A percentile compares a stretch with the other conserved stretches of the same genome.
These are phyloP conservation scores for Selaginella moellendorffii DNA, from an alignment of 75 land plant genomes.

Conservation along the genomic window DNA sequence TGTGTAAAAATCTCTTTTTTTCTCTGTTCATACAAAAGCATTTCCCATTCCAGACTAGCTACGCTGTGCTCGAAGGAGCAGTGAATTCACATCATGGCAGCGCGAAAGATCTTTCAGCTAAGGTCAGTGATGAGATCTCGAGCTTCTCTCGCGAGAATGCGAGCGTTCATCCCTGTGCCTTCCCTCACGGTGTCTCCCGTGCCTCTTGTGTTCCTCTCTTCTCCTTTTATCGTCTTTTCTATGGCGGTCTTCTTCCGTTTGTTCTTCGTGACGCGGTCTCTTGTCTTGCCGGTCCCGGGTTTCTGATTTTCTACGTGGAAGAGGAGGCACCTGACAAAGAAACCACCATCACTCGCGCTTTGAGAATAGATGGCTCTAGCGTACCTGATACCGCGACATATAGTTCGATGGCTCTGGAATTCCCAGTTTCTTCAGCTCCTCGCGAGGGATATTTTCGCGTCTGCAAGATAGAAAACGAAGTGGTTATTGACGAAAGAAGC, in stretches of 20 bases:
- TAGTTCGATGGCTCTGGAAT: constrained; percentile 92
- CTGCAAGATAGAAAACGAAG: constrained; percentile 17
- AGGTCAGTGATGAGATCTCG: too few relatives aligned
- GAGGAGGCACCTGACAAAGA: constrained; percentile 9
- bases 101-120: too few relatives aligned
- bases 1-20: too few relatives aligned
- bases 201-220: background rate
- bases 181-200: background rate
- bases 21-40: too few relatives aligned
- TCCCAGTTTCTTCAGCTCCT: constrained; percentile 78
- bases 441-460: constrained; percentile 58
- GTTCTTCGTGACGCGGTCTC: background rate
- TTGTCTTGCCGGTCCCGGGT: background rate
- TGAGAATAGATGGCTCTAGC: background rate
- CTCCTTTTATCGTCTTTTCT: too few relatives aligned
- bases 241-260: too few relatives aligned
- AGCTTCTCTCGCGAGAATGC: constrained; percentile 1
- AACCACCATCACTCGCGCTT: background rate
- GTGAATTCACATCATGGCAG: too few relatives aligned
- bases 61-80: too few relatives aligned
- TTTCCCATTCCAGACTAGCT: too few relatives aligned
- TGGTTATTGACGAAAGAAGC: background rate
- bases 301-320: constrained; percentile 1
- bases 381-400: constrained; percentile 69
- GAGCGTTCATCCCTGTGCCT: background rate